These are phyloP conservation scores for Silene uniflora DNA, from an alignment of 148 eudicot species.

Conservation along the genomic window DNA sequence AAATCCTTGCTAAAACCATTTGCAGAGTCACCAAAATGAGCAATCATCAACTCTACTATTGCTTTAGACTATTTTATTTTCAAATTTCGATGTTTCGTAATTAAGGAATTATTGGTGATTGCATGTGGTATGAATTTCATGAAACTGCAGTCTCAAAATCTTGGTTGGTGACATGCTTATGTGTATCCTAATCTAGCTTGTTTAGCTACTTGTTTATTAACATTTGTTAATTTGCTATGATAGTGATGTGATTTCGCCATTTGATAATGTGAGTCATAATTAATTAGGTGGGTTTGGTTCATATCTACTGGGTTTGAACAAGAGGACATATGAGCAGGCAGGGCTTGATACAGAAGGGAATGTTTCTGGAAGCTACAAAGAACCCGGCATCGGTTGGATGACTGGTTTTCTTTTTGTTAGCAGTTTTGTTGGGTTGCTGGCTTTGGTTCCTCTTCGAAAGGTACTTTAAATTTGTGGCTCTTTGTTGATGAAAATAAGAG, in stretches of 20 bases:
- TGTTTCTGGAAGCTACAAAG: constrained; percentile 54
- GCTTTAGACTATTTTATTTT: background rate
- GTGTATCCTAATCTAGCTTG: background rate
- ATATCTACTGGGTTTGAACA: constrained; percentile 67
- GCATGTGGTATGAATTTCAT: background rate
- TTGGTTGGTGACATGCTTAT: background rate
- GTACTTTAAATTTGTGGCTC: constrained; percentile 22
- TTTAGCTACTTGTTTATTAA: background rate
- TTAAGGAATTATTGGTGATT: background rate
- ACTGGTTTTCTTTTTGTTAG: constrained; percentile 68
- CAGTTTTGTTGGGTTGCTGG: constrained; percentile 69
- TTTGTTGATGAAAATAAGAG: constrained; percentile 4
- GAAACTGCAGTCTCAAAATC: background rate
- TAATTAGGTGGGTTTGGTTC: constrained; percentile 81
- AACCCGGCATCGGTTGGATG: constrained; percentile 75
- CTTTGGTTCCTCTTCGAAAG: constrained; percentile 85
- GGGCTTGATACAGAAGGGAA: constrained; percentile 74
- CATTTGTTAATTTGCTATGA: background rate
- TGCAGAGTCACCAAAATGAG: too few relatives aligned
- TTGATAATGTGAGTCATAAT: background rate
- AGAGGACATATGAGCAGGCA: constrained; percentile 67
- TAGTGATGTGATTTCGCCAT: background rate
- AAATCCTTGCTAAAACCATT: too few relatives aligned
- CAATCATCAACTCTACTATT: too few relatives aligned
- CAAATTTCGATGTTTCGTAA: background rate